phyloP scores from a whole-genome alignment of 805 yeast species.

The Starmerella sp. region DNA sequence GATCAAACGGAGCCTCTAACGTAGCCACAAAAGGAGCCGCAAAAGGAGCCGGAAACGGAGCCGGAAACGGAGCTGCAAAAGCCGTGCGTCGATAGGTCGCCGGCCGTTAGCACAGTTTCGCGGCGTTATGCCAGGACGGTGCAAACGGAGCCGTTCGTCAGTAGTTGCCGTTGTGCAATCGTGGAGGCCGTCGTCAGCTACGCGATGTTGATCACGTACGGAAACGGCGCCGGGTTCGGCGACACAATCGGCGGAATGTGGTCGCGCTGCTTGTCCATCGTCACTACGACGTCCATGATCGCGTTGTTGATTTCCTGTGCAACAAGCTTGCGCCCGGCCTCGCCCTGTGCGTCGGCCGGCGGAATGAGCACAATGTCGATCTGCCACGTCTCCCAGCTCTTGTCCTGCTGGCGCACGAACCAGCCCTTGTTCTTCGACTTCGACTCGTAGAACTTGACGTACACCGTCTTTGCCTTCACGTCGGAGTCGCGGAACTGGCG shows the following conservation, averaged over 20 bases:
- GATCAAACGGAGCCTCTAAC: too few species aligned
- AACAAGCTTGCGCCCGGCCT: background rate
- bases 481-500: conserved; percentile 15
- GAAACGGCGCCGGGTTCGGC: conserved; percentile 56
- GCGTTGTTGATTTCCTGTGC: background rate
- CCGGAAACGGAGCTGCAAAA: too few species aligned
- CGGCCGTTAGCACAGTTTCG: too few species aligned
- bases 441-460: conserved; percentile 26
- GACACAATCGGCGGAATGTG: conserved; percentile 69
- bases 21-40: too few species aligned
- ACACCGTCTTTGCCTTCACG: conserved; percentile 6
- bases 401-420: conserved; percentile 42
- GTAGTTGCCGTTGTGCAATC: too few species aligned
- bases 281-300: conserved; percentile 38
- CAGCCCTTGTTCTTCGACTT: conserved; percentile 40
- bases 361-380: conserved; percentile 41
- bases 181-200: background rate
- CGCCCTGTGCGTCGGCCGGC: background rate
- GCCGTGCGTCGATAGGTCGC: too few species aligned
- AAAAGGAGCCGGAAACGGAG: too few species aligned
- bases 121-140: too few species aligned
- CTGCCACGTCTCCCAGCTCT: conserved; percentile 64
- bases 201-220: conserved; percentile 34
- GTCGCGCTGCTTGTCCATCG: conserved; percentile 45
- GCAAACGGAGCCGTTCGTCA: too few species aligned